Evolutionary conservation across 2,329 filamentous ascomycete genomes (phyloP).

Genomic region (Geosmithia putterillii): DNA sequence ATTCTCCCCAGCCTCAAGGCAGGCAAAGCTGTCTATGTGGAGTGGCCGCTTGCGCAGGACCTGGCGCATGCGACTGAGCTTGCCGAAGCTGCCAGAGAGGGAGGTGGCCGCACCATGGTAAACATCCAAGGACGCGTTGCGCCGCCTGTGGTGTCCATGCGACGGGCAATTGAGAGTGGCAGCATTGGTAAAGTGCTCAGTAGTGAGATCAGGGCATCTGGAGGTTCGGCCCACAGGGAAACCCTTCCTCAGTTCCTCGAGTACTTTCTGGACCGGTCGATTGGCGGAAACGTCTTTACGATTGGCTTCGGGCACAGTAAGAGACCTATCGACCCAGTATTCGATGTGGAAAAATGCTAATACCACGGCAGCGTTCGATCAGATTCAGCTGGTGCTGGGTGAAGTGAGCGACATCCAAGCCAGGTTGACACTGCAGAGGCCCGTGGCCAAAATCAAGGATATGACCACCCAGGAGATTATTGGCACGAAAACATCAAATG

Average conservation of each 20-base stretch:
- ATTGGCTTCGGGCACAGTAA: slow-evolving; percentile 29
- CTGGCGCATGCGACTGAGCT: slow-evolving; percentile 26
- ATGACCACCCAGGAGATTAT: slow-evolving; percentile 14
- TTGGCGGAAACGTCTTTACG: slow-evolving; percentile 31
- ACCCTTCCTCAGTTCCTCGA: slow-evolving; percentile 18
- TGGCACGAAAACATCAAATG: slow-evolving; percentile 20
- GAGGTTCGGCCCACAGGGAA: slow-evolving; percentile 20
- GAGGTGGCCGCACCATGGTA: slow-evolving; percentile 26
- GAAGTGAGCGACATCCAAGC: slow-evolving; percentile 25
- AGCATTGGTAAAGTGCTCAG: slow-evolving; percentile 40
- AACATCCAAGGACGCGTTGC: slow-evolving; percentile 37
- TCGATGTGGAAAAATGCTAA: neutral
- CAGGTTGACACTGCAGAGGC: slow-evolving; percentile 31
- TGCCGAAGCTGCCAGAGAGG: slow-evolving; percentile 16
- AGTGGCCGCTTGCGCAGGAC: slow-evolving; percentile 44
- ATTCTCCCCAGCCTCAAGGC: slow-evolving; percentile 32
- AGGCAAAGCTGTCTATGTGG: slow-evolving; percentile 40
- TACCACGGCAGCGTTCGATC: slow-evolving; percentile 25
- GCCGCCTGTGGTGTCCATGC: slow-evolving; percentile 29
- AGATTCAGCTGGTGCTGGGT: slow-evolving; percentile 30
- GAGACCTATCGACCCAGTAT: slow-evolving; percentile 4
- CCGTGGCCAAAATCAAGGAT: slow-evolving; percentile 21
- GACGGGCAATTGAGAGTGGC: slow-evolving; percentile 27
- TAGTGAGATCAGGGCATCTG: slow-evolving; percentile 27
- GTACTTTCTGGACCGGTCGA: slow-evolving; percentile 34